These are phyloP conservation scores for Vigna mungo DNA, from an alignment of 306 rosid species.

Conservation along the genomic window DNA sequence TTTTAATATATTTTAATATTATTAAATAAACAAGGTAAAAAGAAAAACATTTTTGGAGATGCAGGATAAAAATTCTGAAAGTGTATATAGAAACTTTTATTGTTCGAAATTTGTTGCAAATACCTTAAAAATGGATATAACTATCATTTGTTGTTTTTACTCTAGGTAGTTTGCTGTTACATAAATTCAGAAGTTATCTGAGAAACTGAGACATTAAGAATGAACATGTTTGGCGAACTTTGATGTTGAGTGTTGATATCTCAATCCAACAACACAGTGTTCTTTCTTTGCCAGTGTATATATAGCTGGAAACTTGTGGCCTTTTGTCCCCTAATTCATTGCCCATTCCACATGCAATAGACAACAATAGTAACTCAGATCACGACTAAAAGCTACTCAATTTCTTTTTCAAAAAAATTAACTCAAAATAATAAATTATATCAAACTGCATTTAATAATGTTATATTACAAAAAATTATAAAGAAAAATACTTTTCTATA, in stretches of 20 bases:
- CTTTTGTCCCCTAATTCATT: slow-evolving; percentile 25
- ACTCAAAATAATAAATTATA: not conserved
- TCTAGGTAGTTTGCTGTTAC: not conserved
- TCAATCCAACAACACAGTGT: slow-evolving; percentile 41
- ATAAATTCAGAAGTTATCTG: slow-evolving; percentile 16
- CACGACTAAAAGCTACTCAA: not conserved
- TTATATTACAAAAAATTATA: not conserved
- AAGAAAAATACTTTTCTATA: not conserved
- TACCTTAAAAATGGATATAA: not conserved
- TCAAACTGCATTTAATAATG: not conserved
- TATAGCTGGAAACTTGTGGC: slow-evolving; percentile 48
- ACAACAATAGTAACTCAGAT: not conserved
- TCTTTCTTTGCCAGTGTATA: slow-evolving; percentile 36
- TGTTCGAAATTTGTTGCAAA: no score
- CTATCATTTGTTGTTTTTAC: not conserved
- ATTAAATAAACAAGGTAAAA: no score
- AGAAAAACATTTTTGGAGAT: no score
- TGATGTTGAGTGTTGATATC: slow-evolving; percentile 48
- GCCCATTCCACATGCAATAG: slow-evolving; percentile 50
- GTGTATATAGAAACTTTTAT: no score
- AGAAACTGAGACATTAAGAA: slow-evolving; percentile 36
- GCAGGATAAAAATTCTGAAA: no score
- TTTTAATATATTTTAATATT: no score
- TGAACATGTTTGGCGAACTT: slow-evolving; percentile 46
- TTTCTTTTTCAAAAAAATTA: not conserved